phyloP scores from a whole-genome alignment of 208 protist genomes.

The Strigomonas galati region DNA sequence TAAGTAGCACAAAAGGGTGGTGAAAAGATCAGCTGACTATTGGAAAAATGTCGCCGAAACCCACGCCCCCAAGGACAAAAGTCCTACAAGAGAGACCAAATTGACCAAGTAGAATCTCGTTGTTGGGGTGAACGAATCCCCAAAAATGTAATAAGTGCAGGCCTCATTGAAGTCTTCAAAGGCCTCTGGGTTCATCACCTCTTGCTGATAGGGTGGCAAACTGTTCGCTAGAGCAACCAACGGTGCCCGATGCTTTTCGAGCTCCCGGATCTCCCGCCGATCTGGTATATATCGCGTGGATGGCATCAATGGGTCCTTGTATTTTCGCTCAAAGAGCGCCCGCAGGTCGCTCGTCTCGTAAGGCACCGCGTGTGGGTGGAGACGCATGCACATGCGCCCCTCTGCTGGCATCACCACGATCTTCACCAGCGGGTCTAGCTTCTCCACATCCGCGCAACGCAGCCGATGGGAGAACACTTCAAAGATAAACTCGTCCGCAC shows the following conservation, averaged over 20 bases:
- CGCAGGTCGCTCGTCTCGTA: constrained; percentile 29
- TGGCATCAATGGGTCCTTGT: constrained; percentile 10
- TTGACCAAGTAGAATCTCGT: too few relatives aligned
- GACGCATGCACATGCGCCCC: constrained; percentile 25
- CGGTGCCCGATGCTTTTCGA: constrained; percentile 11
- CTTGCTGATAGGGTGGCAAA: constrained; percentile 27
- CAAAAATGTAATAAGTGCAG: constrained; percentile 28
- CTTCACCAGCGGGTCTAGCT: constrained; percentile 28
- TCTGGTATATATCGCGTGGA: constrained; percentile 5
- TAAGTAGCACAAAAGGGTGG: not conserved
- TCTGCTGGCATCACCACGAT: constrained; percentile 36
- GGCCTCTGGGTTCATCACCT: constrained; percentile 62
- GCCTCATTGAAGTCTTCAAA: constrained; percentile 36
- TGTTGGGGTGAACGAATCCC: constrained; percentile 5
- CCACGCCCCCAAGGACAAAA: too few relatives aligned
- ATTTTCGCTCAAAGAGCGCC: constrained; percentile 16
- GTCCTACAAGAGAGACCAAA: too few relatives aligned
- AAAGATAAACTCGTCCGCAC: constrained; percentile 20
- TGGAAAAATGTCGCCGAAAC: too few relatives aligned
- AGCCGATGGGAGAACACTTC: constrained; percentile 55
- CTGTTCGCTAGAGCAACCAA: constrained; percentile 28
- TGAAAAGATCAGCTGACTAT: not conserved
- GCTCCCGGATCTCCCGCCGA: not conserved
- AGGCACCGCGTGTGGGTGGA: constrained; percentile 20
- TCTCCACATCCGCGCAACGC: constrained; percentile 24